phyloP scores from a whole-genome alignment of 1,284 basidiomycete genomes.

The Ceratobasidium sp. region DNA sequence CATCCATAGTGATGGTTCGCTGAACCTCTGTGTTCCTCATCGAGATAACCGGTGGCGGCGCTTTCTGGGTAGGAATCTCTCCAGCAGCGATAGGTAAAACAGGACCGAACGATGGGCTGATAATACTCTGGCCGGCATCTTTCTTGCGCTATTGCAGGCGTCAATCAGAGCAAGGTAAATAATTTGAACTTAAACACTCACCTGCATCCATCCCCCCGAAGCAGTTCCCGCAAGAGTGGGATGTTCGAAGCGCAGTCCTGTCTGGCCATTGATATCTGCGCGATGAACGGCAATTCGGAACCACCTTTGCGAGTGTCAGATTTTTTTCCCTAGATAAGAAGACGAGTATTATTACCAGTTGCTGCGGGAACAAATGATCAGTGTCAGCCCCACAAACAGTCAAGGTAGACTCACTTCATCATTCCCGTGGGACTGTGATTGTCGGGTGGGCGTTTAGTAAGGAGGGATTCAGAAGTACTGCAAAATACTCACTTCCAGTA shows the following conservation, averaged over 20 bases:
- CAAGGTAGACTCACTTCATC: slow-evolving; percentile 60
- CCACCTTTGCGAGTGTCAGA: slow-evolving; percentile 57
- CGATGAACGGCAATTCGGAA: slow-evolving; percentile 67
- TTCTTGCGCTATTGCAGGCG: slow-evolving; percentile 59
- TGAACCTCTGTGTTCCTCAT: slow-evolving; percentile 59
- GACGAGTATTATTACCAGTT: slow-evolving; percentile 55
- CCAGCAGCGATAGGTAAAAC: slow-evolving; percentile 23
- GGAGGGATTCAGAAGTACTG: neutral
- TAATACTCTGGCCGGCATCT: slow-evolving; percentile 59
- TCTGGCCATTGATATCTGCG: slow-evolving; percentile 51
- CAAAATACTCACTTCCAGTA: slow-evolving; percentile 51
- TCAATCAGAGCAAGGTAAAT: neutral
- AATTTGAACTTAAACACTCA: slow-evolving; percentile 38
- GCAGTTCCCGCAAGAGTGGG: slow-evolving; percentile 65
- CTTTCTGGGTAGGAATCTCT: slow-evolving; percentile 47
- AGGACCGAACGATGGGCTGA: slow-evolving; percentile 58
- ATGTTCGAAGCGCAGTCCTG: slow-evolving; percentile 66
- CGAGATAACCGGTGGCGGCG: slow-evolving; percentile 47
- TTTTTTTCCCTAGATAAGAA: too few species aligned
- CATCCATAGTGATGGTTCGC: slow-evolving; percentile 61
- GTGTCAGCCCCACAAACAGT: slow-evolving; percentile 40
- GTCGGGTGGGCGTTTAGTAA: too few species aligned
- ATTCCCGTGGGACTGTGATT: slow-evolving; percentile 64
- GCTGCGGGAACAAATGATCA: neutral
- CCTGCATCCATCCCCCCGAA: slow-evolving; percentile 72